These are phyloP conservation scores for Papiliotrema fonsecae DNA, from an alignment of 1,284 basidiomycete species.

Conservation along the genomic window DNA sequence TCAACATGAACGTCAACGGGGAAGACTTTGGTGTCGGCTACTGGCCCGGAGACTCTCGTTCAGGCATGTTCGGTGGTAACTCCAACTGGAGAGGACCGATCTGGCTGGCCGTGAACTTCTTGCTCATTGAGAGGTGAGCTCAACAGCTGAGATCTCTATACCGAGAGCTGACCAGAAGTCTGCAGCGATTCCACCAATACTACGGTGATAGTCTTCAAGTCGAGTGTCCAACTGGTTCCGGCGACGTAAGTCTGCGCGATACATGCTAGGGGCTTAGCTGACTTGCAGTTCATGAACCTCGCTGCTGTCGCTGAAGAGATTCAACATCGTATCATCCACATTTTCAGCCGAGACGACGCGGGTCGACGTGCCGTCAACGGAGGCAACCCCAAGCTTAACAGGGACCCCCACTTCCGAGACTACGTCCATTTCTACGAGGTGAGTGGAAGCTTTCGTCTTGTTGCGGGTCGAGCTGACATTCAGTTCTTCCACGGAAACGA, in stretches of 20 bases:
- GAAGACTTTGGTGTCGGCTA: slow-evolving; percentile 88
- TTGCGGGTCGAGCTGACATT: slow-evolving; percentile 1
- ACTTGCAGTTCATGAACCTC: slow-evolving; percentile 71
- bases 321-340: slow-evolving; percentile 91
- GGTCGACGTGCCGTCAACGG: slow-evolving; percentile 88
- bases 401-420: slow-evolving; percentile 93
- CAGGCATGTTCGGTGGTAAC: slow-evolving; percentile 96
- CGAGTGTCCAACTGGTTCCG: slow-evolving; percentile 92
- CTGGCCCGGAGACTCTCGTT: slow-evolving; percentile 95
- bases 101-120: slow-evolving; percentile 90
- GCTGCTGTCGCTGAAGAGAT: slow-evolving; percentile 92
- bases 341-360: slow-evolving; percentile 83
- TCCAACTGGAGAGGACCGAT: slow-evolving; percentile 88
- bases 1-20: slow-evolving; percentile 89
- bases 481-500: slow-evolving; percentile 90
- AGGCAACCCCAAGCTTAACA: slow-evolving; percentile 77
- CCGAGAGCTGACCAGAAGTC: slow-evolving; percentile 55
- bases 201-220: slow-evolving; percentile 83
- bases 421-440: slow-evolving; percentile 95
- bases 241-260: slow-evolving; percentile 54
- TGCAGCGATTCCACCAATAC: slow-evolving; percentile 96
- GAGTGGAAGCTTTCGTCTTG: slow-evolving; percentile 14
- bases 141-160: background rate
- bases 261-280: background rate
- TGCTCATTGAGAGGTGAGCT: slow-evolving; percentile 60